Evolutionary conservation across 768 basidiomycete species (phyloP).

Genomic region (Leccinum barrowsii): DNA sequence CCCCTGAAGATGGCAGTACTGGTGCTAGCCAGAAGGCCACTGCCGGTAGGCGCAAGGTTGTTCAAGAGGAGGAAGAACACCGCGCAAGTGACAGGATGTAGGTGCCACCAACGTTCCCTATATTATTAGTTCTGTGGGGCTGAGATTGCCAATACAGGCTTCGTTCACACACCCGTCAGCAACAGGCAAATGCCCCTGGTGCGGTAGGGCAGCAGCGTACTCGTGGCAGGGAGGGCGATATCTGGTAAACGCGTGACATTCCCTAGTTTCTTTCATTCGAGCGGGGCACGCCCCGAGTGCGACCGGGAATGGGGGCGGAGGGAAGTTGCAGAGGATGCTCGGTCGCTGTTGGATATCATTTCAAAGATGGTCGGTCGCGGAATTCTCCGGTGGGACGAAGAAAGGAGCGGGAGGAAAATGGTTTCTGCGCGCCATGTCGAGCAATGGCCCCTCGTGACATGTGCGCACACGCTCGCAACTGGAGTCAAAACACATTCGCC

Average conservation of each 20-base stretch:
- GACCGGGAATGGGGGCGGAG: conserved; percentile 41
- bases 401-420: conserved; percentile 17
- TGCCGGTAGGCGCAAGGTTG: conserved; percentile 70
- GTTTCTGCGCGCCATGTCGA: conserved; percentile 26
- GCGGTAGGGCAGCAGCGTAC: conserved; percentile 45
- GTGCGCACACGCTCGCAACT: conserved; percentile 13
- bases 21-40: conserved; percentile 60
- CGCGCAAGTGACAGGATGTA: conserved; percentile 81
- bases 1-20: conserved; percentile 61
- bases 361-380: conserved; percentile 34
- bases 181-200: conserved; percentile 54
- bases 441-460: conserved; percentile 2
- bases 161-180: conserved; percentile 83
- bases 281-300: conserved; percentile 41
- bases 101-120: conserved; percentile 33
- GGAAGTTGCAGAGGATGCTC: conserved; percentile 33
- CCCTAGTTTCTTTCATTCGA: conserved; percentile 31
- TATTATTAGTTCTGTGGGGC: conserved; percentile 8
- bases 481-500: conserved; percentile 14
- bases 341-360: conserved; percentile 34
- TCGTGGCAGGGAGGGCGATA: conserved; percentile 43
- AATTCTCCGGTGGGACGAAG: conserved; percentile 16
- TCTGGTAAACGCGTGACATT: conserved; percentile 39
- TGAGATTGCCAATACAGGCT: conserved; percentile 48
- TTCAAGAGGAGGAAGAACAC: conserved; percentile 83